Conservation (phyloP, 1,284 basidiomycete species). For the Caloboletus firmus region DNA sequence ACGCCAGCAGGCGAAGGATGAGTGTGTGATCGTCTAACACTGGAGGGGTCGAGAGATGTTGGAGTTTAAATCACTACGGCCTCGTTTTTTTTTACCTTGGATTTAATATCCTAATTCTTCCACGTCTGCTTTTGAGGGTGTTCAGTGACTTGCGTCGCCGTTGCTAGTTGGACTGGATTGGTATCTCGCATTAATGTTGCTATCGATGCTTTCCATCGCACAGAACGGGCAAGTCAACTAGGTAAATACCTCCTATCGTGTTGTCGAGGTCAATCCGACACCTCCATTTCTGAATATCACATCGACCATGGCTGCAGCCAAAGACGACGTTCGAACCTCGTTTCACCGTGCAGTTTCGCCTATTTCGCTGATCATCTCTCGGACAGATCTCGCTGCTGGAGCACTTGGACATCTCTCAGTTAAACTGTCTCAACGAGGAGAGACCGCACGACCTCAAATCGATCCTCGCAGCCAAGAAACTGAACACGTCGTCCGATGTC, state of each 20-base stretch:
- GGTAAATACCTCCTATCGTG: conserved; percentile 18
- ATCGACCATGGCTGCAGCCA: conserved; percentile 25
- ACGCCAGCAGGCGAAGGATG: conserved; percentile 86
- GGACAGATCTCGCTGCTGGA: conserved; percentile 57
- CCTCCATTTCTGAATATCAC: not conserved
- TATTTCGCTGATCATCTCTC: conserved; percentile 8
- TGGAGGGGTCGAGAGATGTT: conserved; percentile 3
- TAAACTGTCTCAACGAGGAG: conserved; percentile 79
- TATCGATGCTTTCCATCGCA: conserved; percentile 8
- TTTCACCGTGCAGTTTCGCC: not conserved
- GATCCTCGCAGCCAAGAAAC: conserved; percentile 51
- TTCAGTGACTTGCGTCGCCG: not conserved
- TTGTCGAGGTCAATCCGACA: not conserved
- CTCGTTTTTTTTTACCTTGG: not conserved
- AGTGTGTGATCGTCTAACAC: conserved; percentile 78
- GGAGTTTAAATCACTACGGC: conserved; percentile 8
- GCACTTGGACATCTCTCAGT: conserved; percentile 57
- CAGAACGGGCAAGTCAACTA: not conserved
- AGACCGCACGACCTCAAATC: conserved; percentile 57
- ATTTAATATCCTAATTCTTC: conserved; percentile 17
- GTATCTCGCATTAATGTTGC: not conserved
- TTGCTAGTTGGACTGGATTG: conserved; percentile 4
- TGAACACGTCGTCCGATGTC: conserved; percentile 42
- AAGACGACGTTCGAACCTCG: conserved; percentile 30
- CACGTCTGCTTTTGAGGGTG: conserved; percentile 3